phyloP scores from a whole-genome alignment of 768 basidiomycete genomes.

The Xerocomus brunneocitrinus region DNA sequence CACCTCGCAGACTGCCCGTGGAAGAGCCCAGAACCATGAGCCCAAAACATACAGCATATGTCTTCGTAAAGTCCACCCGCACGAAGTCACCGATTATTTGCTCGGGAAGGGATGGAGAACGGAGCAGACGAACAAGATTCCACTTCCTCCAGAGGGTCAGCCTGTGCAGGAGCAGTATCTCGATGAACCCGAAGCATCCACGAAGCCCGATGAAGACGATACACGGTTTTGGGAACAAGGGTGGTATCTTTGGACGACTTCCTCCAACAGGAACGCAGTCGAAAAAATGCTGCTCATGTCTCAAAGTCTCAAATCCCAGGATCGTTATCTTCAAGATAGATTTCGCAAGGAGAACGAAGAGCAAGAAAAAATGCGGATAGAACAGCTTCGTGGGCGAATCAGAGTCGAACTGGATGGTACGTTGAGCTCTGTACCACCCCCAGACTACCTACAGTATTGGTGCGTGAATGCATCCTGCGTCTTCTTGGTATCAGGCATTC shows the following conservation, averaged over 20 bases:
- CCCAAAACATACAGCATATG: constrained; percentile 58
- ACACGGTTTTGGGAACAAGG: constrained; percentile 67
- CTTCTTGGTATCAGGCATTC: background rate
- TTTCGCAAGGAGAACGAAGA: constrained; percentile 44
- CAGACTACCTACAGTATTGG: constrained; percentile 31
- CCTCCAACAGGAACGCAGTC: constrained; percentile 46
- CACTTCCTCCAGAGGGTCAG: constrained; percentile 67
- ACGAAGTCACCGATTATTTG: constrained; percentile 57
- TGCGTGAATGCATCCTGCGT: constrained; percentile 27
- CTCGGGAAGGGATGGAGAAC: constrained; percentile 33
- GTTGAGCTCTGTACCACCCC: constrained; percentile 25
- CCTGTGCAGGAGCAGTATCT: constrained; percentile 24
- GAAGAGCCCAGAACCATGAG: constrained; percentile 45
- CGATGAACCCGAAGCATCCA: constrained; percentile 9
- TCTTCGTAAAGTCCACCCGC: constrained; percentile 61
- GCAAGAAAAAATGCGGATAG: constrained; percentile 43
- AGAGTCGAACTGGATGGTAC: constrained; percentile 26
- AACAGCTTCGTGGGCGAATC: constrained; percentile 17
- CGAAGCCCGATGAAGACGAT: constrained; percentile 31
- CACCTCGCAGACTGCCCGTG: constrained; percentile 53
- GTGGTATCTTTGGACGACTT: constrained; percentile 69
- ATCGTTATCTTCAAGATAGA: constrained; percentile 29
- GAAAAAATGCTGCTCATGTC: constrained; percentile 61
- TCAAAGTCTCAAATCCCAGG: constrained; percentile 47
- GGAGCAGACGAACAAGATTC: constrained; percentile 49